These are phyloP conservation scores for Xylaria sp. DNA, from an alignment of 2,329 filamentous ascomycete genomes.

Conservation along the genomic window DNA sequence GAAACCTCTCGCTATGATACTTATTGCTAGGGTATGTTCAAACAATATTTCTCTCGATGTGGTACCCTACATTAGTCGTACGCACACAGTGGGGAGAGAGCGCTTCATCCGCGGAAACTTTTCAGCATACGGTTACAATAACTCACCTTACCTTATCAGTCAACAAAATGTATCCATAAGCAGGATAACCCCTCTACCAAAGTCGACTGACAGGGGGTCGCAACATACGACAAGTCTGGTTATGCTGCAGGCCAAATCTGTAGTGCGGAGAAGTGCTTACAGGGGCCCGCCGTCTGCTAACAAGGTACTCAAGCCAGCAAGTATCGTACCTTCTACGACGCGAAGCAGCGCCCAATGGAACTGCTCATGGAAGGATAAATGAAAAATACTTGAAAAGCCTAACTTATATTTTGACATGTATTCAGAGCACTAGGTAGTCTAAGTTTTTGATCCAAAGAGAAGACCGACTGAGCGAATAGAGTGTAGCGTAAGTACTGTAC, in stretches of 20 bases:
- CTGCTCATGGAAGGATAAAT: not conserved
- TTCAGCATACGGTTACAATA: too few species aligned
- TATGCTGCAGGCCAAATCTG: conserved; percentile 12
- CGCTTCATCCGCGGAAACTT: too few species aligned
- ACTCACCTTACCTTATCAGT: not conserved
- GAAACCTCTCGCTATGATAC: too few species aligned
- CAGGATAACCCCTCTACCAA: not conserved
- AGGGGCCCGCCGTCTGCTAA: conserved; percentile 20
- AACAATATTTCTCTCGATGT: too few species aligned
- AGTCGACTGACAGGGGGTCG: not conserved
- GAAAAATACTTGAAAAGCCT: not conserved
- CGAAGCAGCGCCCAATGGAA: not conserved
- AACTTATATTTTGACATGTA: not conserved
- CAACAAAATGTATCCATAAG: not conserved
- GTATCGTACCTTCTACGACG: not conserved
- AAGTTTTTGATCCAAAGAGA: not conserved
- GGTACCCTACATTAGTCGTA: too few species aligned
- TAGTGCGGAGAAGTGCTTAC: conserved; percentile 26
- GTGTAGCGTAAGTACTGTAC: not conserved
- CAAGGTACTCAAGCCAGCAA: not conserved
- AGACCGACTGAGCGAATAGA: not conserved
- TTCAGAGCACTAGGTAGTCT: not conserved
- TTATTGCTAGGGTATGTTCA: not conserved
- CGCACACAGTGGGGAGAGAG: too few species aligned
- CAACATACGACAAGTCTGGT: conserved; percentile 17